Conservation (phyloP, 2,329 filamentous ascomycete genomes). For the Colletotrichum sp. region DNA sequence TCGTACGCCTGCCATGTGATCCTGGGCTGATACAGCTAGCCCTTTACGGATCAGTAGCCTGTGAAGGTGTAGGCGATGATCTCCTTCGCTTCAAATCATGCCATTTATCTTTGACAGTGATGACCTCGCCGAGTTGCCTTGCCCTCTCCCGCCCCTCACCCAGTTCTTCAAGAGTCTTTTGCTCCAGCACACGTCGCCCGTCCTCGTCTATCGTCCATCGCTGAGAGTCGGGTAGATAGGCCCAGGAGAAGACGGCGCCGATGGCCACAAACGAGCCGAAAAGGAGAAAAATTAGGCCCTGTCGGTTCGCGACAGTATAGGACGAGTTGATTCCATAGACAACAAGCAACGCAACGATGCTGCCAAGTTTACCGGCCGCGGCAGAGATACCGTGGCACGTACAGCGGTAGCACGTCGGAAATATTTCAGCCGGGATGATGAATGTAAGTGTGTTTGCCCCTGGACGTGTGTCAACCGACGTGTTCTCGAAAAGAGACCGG, state of each 20-base stretch:
- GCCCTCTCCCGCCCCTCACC: constrained; percentile 53
- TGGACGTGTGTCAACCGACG: constrained; percentile 25
- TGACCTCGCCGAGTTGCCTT: constrained; percentile 45
- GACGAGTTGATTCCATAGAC: constrained; percentile 54
- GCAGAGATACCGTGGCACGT: constrained; percentile 68
- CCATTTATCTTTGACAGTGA: constrained; percentile 50
- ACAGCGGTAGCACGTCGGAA: constrained; percentile 67
- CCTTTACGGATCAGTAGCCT: background rate
- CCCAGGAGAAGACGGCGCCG: constrained; percentile 57
- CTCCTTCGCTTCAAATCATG: constrained; percentile 40
- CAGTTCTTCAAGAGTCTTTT: constrained; percentile 55
- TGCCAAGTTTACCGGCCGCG: constrained; percentile 63
- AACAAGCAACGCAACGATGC: constrained; percentile 55
- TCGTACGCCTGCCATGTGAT: background rate
- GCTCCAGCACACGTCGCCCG: constrained; percentile 43
- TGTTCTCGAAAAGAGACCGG: background rate
- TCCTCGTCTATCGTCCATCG: constrained; percentile 39
- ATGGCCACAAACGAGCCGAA: constrained; percentile 55
- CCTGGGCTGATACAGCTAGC: background rate
- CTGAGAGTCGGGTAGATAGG: constrained; percentile 55
- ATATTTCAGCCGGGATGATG: constrained; percentile 68
- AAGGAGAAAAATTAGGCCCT: constrained; percentile 55
- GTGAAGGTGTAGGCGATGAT: background rate
- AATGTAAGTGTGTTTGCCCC: constrained; percentile 68
- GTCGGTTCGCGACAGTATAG: constrained; percentile 45